Evolutionary conservation across 176 grass and related monocot genomes (phyloP), one percentile per base, ranked within the genome.

Genomic region (Canna indica): DNA sequence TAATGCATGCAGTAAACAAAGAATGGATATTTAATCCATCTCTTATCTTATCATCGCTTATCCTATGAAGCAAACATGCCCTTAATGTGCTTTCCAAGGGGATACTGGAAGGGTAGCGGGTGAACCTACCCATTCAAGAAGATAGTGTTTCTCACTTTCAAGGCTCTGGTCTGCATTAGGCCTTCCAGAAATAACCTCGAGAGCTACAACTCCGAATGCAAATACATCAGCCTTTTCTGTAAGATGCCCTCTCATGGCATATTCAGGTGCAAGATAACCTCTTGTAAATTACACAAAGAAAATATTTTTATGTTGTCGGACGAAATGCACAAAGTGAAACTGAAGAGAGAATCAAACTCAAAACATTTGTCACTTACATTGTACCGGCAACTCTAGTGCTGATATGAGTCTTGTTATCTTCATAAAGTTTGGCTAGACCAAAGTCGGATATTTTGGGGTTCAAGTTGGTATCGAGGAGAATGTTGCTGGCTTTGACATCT

Each of bases 401-500:
- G 34, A 66, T 66, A 24, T 66, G 63, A 9, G 20, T 66, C 63
- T 38, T 25, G 7, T 66, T 39, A 34, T 66, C 63, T 12, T 66
- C 63, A 1, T 66, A 66, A 22, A 66, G 35, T 34, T 66, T 66
- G 35, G 63, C 63, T 3, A 66, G 63, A 22, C 63, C 63, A 11
- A 66, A 66, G 11, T 66, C 63, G 12, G 63, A 66, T 2, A 66
- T 66, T 66, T 66, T 66, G 8, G 63, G 63, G 4, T 38, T 41
- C 9, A 66, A 15, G 24, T 66, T 24, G 22, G 63, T 18, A 22
- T 66, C 63, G 15, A 66, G 63, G 17, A 66, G 63, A 66, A 66
- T 66, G 35, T 66, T 66, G 11, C 63, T 66, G 35, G 63, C 63
- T 17, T 66, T 66, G 20, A 66, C 63, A 13, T 66, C 63, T 66